Evolutionary conservation across 106 monocot genomes (phyloP).

Genomic region (Dendrobium chrysotoxum): DNA sequence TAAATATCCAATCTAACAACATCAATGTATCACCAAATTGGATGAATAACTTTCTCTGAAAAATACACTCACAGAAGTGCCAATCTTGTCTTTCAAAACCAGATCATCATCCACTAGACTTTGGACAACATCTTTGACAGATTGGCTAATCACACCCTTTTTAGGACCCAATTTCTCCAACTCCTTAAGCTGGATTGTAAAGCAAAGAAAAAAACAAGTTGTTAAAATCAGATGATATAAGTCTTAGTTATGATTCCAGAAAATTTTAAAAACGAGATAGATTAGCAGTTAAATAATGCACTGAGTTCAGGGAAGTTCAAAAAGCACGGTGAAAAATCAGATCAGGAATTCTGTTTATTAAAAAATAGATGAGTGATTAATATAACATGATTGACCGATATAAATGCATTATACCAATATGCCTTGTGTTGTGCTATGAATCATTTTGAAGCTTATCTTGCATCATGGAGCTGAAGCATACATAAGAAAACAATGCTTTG

Average conservation of each 20-base stretch:
- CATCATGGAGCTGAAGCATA: too few relatives aligned
- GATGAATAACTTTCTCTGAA: constrained; percentile 6
- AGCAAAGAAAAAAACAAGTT: neutral
- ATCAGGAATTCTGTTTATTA: neutral
- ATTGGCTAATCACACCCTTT: constrained; percentile 92
- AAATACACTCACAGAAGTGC: constrained; percentile 73
- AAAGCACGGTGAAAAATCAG: neutral
- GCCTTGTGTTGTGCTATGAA: neutral
- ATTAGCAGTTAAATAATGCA: neutral
- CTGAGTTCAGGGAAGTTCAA: neutral
- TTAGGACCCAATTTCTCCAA: constrained; percentile 96
- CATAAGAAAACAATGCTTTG: too few relatives aligned
- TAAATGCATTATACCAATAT: neutral
- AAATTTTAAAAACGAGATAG: neutral
- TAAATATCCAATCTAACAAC: neutral
- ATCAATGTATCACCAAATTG: neutral
- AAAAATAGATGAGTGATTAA: neutral
- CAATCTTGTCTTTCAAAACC: constrained; percentile 96
- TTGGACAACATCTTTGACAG: constrained; percentile 95
- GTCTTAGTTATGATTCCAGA: neutral
- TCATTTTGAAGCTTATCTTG: too few relatives aligned
- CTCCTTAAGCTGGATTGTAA: constrained; percentile 66
- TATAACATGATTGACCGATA: neutral
- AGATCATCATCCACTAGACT: constrained; percentile 97
- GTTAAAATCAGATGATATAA: neutral